Evolutionary conservation across 352 stramenopile species (phyloP).

Genomic region (Phytophthora nicotianae): DNA sequence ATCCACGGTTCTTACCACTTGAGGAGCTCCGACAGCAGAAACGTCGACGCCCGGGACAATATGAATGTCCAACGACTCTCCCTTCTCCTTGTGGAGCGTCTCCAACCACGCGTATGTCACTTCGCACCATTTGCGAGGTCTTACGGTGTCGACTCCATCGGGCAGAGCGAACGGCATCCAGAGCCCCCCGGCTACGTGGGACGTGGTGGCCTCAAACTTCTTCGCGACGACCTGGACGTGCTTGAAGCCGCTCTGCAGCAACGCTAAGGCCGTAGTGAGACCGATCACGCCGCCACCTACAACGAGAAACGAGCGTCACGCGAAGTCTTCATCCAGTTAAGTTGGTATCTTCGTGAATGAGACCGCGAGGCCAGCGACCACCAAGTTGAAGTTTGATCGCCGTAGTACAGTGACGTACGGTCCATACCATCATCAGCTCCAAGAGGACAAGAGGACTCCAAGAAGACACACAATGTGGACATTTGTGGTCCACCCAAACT

Average conservation of each 20-base stretch:
- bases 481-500: not conserved
- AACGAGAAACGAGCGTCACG: constrained; percentile 43
- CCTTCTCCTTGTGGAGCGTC: constrained; percentile 38
- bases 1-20: constrained; percentile 2
- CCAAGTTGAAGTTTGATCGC: constrained; percentile 11
- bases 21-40: constrained; percentile 9
- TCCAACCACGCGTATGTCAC: constrained; percentile 67
- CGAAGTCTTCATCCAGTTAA: constrained; percentile 15
- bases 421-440: not conserved
- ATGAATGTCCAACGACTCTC: constrained; percentile 53
- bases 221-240: constrained; percentile 57
- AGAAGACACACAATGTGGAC: not conserved
- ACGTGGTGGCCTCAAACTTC: constrained; percentile 64
- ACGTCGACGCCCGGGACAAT: constrained; percentile 28
- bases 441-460: not conserved
- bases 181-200: constrained; percentile 66
- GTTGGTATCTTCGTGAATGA: no score
- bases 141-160: constrained; percentile 36
- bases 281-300: constrained; percentile 73
- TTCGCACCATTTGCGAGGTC: constrained; percentile 64
- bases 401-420: no score
- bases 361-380: no score
- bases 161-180: constrained; percentile 78
- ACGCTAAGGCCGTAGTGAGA: constrained; percentile 66
- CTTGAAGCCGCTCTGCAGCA: constrained; percentile 60